phyloP scores from a whole-genome alignment of 768 basidiomycete species.

The Pleurotus pulmonarius region DNA sequence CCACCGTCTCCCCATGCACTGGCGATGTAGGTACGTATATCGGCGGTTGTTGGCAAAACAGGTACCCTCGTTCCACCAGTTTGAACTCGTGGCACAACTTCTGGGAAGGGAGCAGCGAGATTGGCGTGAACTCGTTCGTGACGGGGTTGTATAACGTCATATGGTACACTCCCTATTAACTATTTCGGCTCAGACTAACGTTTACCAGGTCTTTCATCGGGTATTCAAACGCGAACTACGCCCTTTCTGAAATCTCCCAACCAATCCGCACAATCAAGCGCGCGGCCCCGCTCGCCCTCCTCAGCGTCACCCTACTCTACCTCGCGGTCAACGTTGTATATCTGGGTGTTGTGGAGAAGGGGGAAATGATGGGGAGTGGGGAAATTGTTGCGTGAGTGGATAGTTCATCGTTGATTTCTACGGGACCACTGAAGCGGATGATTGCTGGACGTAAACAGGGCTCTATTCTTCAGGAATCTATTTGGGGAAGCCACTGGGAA shows the following conservation, averaged over 20 bases:
- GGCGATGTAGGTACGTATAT: constrained; percentile 54
- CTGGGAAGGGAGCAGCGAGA: constrained; percentile 56
- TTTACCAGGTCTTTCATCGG: constrained; percentile 61
- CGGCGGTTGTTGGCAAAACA: constrained; percentile 23
- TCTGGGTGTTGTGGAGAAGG: constrained; percentile 68
- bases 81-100: constrained; percentile 40
- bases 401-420: background rate
- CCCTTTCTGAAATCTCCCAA: constrained; percentile 64
- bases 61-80: no score
- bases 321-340: constrained; percentile 69
- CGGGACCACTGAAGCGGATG: background rate
- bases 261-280: constrained; percentile 69
- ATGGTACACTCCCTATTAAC: no score
- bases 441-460: constrained; percentile 28
- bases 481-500: constrained; percentile 60
- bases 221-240: constrained; percentile 74
- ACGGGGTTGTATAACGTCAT: constrained; percentile 67
- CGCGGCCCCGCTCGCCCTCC: constrained; percentile 66
- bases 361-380: constrained; percentile 61
- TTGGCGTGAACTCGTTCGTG: constrained; percentile 56
- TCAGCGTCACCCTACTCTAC: constrained; percentile 56
- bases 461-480: constrained; percentile 71
- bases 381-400: constrained; percentile 64
- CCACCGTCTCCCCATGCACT: constrained; percentile 25
- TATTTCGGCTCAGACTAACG: background rate